These are phyloP conservation scores for Dianthus caryophyllus DNA, from an alignment of 148 eudicot genomes.

Conservation along the genomic window DNA sequence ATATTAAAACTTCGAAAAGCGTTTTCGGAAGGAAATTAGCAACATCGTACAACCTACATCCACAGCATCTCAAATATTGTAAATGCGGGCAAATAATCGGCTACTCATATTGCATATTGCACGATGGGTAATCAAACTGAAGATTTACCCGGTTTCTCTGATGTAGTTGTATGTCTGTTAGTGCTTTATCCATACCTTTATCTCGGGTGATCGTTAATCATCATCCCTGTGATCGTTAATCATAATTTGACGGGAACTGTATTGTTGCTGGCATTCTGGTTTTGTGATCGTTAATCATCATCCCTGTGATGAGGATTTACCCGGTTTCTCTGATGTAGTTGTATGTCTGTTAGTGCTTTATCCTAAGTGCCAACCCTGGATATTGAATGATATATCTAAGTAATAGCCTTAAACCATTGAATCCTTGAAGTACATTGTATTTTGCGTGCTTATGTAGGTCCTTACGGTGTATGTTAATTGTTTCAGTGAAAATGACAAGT, in stretches of 20 bases:
- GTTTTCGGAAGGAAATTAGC: too few relatives aligned
- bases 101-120: too few relatives aligned
- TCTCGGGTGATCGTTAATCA: too few relatives aligned
- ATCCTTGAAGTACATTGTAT: neutral
- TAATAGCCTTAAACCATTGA: neutral
- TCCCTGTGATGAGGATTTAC: neutral
- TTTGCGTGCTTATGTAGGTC: conserved; percentile 1
- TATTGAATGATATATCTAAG: neutral
- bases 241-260: too few relatives aligned
- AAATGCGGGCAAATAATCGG: too few relatives aligned
- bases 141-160: too few relatives aligned
- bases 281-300: neutral
- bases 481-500: conserved; percentile 59
- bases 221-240: too few relatives aligned
- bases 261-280: neutral
- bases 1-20: too few relatives aligned
- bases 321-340: neutral
- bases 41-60: too few relatives aligned
- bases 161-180: neutral
- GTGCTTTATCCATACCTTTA: neutral
- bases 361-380: neutral
- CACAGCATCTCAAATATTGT: too few relatives aligned
- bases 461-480: conserved; percentile 13
- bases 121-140: neutral
- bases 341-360: neutral